Evolutionary conservation across 1,139 yeast species (phyloP), one percentile per base, ranked within the genome.

Genomic region (Pichia sp.): DNA sequence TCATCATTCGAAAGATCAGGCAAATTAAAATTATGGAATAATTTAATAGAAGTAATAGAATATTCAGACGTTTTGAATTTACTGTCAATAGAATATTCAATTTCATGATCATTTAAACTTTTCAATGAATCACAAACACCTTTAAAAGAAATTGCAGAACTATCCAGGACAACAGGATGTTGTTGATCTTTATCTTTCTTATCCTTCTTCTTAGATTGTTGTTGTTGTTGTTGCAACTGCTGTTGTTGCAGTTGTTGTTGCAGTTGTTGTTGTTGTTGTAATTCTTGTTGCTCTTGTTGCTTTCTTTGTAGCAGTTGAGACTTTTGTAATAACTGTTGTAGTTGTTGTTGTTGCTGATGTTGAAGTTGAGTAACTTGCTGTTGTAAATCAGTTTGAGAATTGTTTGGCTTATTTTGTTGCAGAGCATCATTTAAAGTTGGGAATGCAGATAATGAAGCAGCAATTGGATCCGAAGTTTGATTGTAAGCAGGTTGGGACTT

Each of bases 361-460:
- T 42, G 46, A 16, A 39, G 46, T n/a, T 40, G 48, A n/a, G 32
- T 23, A 4, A 26, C 22, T n/a, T 14, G 30, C 25, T 41, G 45
- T n/a, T 40, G 39, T 3, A 35, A 19, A 20, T 41, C 45, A n/a
- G 15, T 45, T 21, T 52, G 53, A 15, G 47, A 66, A 18, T 15
- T 23, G 6, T 7, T 15, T 7, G 28, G 32, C 18, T 45, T 41
- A 15, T 28, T 41, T 20, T 41, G 45, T 16, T 46, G 47, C 42
- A 75, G 65, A 3, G 80, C 73, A 56, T 81, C 89, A 6, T 82
- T 82, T 50, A 82, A 66, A 0, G 89, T 76, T 29, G 91, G 91
- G 70, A 82, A 80, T 5, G 86, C 79, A 2, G 80, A 45, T 13
- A 32, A 65, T 59, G 70, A 50, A 64, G 64, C 55, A 13, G 65